Base-by-base conservation (phyloP, 768 basidiomycete species). In the Naganishia antarctica region DNA sequence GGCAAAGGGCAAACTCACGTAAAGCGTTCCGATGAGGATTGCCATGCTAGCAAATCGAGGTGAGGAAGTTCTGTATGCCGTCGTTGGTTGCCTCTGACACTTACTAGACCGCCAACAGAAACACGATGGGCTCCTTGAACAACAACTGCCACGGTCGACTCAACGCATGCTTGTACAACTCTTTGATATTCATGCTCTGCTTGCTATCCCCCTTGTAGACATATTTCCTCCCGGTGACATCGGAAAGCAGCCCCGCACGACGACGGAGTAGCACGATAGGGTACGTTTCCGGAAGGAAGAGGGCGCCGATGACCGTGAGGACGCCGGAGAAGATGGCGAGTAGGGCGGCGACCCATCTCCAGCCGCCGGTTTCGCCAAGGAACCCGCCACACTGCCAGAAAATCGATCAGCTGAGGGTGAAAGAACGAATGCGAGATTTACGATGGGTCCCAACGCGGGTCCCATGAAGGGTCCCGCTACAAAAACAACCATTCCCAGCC, bases 91-190 rank as follows among this genome's bases (percentile, higher is more conserved):
- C 37, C 37, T 13, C 29, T 3, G n/a, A 3, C 4, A 34, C 50
- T 51, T n/a, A 51, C 34, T 63, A 63, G 23, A 63, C 50, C 0
- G 65, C 67, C 66, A 73, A 68, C 64, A 69, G 66, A 21, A 70
- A 40, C 40, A 73, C 63, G 63, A 73, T 70, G 12, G 70, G 70
- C 48, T 73, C 71, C 45, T 57, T 58, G 67, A 70, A 70, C 60
- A 73, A 63, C 53, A 73, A 58, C 51, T 58, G 69, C 77, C 91
- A 87, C 0, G 90, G 90, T 16, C 88, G 82, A 12, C 80, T 75
- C 26, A 90, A 75, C 0, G 87, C 81, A 4, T 34, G 29, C 37
- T 46, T 34, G 21, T 50, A 63, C 34, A 63, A 18, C 61, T 50
- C 26, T 13, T 25, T 28, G 4, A 40, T 21, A 31, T 73, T 67